Base-by-base conservation (phyloP, 257 asterid genomes). In the Ballota nigra region DNA sequence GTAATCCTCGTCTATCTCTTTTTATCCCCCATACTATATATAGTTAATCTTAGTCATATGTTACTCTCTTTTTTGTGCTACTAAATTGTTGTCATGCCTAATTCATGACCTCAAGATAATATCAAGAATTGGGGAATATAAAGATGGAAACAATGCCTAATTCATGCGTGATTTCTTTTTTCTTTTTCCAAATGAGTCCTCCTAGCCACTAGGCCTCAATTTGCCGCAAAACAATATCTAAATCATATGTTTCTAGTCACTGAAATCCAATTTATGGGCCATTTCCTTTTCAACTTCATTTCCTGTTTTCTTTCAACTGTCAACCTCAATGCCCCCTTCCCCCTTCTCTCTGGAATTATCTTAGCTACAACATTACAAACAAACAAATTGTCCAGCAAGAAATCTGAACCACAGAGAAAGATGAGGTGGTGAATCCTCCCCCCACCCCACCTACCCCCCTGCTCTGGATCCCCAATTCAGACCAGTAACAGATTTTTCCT, bases 341-440 rank as follows among this genome's bases (percentile, higher is more conserved):
- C 31, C 4, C 31, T 28, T 2, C n/a, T n/a, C n/a, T n/a, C n/a
- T n/a, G 31, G 4, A 28, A 1, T 1, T 28, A 51, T n/a, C 11
- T 16, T 20, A 55, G 33, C 49, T 20, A 8, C 22, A 56, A 56
- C 36, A 56, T 45, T 58, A 70, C 74, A n/a, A 34, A 63, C 68
- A 74, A 70, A 33, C 38, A 33, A 33, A 49, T 8, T 70, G 61
- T 2, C 59, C 75, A 77, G 62, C 41, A 71, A 18, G n/a, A 69
- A 81, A 63, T 67, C 78, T 72, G 64, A 60, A 79, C 89, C 86
- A 84, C 85, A 79, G 52, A 75, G 53, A 76, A 66, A 79, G 63
- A 79, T 69, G 80, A 75, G 80, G 80, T 66, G 69, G 77, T 75
- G 67, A 78, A 68, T 16, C 63, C 43, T 41, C 20, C 34, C 2